Percentiles rank a stretch among this genome's conserved stretches.
Conservation (phyloP, 2,329 filamentous ascomycete genomes). For the Celoporthe dispersa region DNA sequence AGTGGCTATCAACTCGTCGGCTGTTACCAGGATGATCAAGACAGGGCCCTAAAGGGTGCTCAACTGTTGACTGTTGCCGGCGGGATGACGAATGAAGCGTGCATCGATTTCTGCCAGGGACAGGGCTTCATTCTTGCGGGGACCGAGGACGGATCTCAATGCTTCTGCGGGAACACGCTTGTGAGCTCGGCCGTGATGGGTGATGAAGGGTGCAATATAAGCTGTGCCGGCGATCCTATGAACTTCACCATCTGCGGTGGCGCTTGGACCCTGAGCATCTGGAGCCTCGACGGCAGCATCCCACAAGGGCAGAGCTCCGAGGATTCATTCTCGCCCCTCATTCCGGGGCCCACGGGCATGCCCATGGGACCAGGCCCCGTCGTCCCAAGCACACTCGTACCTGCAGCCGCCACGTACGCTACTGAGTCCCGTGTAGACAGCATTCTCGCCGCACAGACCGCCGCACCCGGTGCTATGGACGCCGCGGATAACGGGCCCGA, state of each 20-base stretch:
- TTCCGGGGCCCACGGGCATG: background rate
- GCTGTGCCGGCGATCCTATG: slow-evolving; percentile 53
- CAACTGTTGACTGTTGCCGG: slow-evolving; percentile 10
- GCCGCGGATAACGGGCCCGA: background rate
- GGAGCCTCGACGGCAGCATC: slow-evolving; percentile 42
- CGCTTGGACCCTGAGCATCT: slow-evolving; percentile 50
- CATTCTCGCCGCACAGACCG: background rate
- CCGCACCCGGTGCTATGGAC: background rate
- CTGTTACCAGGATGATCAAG: slow-evolving; percentile 22
- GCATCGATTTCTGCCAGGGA: slow-evolving; percentile 52
- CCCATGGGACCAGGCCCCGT: slow-evolving; percentile 7
- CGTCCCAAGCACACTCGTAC: background rate
- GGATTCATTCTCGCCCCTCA: background rate
- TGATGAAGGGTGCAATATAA: slow-evolving; percentile 50
- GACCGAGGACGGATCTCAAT: slow-evolving; percentile 53
- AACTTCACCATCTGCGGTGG: slow-evolving; percentile 54
- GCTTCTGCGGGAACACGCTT: slow-evolving; percentile 52
- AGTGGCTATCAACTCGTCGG: slow-evolving; percentile 22
- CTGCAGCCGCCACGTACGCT: background rate
- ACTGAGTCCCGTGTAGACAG: background rate
- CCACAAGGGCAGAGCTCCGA: slow-evolving; percentile 7
- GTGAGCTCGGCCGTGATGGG: slow-evolving; percentile 46
- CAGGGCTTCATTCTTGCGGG: slow-evolving; percentile 52
- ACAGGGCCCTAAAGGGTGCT: slow-evolving; percentile 17
- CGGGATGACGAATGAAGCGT: slow-evolving; percentile 35